Evolutionary conservation across 768 basidiomycete genomes (phyloP).

Genomic region (Gyrodon lividus): DNA sequence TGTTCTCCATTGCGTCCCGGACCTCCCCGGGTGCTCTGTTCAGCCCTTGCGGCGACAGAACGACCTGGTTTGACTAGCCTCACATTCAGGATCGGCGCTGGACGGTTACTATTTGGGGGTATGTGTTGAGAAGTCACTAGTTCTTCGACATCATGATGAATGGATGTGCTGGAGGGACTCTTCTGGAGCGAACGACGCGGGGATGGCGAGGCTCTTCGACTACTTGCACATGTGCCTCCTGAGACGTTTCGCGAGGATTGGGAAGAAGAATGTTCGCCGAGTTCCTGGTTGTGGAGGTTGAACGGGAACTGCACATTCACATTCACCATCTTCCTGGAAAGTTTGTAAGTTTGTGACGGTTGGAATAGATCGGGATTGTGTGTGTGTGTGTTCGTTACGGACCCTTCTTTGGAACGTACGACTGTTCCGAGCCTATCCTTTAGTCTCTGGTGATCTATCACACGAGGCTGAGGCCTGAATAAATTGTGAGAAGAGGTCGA

Average conservation of each 20-base stretch:
- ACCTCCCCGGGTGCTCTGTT: conserved; percentile 23
- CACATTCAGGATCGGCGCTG: conserved; percentile 20
- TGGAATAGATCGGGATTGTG: neutral
- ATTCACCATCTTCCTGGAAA: conserved; percentile 66
- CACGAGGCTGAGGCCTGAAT: conserved; percentile 27
- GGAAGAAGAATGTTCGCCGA: conserved; percentile 26
- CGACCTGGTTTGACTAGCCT: conserved; percentile 21
- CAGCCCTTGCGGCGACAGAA: neutral
- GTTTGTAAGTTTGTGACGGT: neutral
- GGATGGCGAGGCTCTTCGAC: conserved; percentile 21
- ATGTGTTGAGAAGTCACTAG: conserved; percentile 7
- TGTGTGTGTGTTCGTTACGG: conserved; percentile 19
- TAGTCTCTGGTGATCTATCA: conserved; percentile 49
- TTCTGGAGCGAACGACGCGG: conserved; percentile 20
- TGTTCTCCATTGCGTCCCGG: conserved; percentile 15
- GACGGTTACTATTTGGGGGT: conserved; percentile 1
- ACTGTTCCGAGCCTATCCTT: conserved; percentile 54
- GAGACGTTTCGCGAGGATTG: conserved; percentile 36
- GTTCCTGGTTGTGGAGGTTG: conserved; percentile 48
- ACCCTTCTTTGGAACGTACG: conserved; percentile 64
- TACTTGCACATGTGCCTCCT: conserved; percentile 23
- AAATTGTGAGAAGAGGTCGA: neutral
- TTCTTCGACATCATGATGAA: conserved; percentile 21
- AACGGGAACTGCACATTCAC: conserved; percentile 61
- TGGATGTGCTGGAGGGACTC: conserved; percentile 21